Conservation (phyloP, 2,329 filamentous ascomycete genomes). For the Erysiphe pulchra region DNA sequence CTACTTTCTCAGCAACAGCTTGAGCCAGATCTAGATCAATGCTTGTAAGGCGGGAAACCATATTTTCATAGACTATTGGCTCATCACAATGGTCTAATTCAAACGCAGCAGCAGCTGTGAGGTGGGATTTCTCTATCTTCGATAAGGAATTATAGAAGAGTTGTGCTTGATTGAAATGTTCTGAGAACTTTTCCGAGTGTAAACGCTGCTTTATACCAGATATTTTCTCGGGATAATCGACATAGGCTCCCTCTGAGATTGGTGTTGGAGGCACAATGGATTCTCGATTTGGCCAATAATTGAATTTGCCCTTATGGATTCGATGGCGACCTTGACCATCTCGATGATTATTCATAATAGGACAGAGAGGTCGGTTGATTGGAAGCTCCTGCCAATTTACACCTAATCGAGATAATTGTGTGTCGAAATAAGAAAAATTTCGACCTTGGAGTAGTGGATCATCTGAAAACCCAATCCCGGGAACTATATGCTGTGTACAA, state of each 20-base stretch:
- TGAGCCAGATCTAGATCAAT: slow-evolving; percentile 48
- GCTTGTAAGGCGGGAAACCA: slow-evolving; percentile 41
- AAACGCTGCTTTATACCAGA: slow-evolving; percentile 45
- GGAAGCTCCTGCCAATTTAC: slow-evolving; percentile 55
- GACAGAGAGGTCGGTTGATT: slow-evolving; percentile 50
- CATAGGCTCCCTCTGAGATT: slow-evolving; percentile 36
- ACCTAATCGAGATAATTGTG: slow-evolving; percentile 43
- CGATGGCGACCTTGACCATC: slow-evolving; percentile 49
- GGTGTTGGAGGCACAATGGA: slow-evolving; percentile 35
- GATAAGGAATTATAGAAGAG: slow-evolving; percentile 62
- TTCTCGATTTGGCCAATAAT: slow-evolving; percentile 59
- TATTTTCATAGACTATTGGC: slow-evolving; percentile 44
- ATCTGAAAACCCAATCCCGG: slow-evolving; percentile 52
- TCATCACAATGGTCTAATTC: slow-evolving; percentile 68
- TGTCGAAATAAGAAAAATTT: slow-evolving; percentile 42
- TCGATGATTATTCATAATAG: slow-evolving; percentile 51
- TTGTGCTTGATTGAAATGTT: slow-evolving; percentile 55
- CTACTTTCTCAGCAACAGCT: slow-evolving; percentile 42
- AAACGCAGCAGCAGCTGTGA: slow-evolving; percentile 34
- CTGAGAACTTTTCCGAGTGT: slow-evolving; percentile 47
- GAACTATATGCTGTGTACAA: slow-evolving; percentile 55
- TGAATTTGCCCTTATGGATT: slow-evolving; percentile 46
- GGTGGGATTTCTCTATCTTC: slow-evolving; percentile 35
- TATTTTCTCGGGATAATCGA: slow-evolving; percentile 39
- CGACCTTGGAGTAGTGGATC: slow-evolving; percentile 51